Conservation (phyloP, 2,329 filamentous ascomycete species). For the Seiridium cupressi region DNA sequence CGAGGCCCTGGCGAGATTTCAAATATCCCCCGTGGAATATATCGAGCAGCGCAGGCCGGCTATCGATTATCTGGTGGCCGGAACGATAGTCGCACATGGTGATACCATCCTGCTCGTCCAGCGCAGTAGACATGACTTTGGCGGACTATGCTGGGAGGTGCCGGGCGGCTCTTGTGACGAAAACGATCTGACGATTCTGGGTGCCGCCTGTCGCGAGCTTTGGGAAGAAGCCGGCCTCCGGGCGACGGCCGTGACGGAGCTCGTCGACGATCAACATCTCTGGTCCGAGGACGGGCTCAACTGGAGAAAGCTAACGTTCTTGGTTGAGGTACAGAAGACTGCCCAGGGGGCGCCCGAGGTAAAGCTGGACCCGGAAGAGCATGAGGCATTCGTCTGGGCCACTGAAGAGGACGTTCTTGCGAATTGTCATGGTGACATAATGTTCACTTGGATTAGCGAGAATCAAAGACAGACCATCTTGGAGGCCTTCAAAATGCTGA, state of each 20-base stretch:
- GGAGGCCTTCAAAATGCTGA: constrained; percentile 11
- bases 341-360: neutral
- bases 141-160: constrained; percentile 45
- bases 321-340: constrained; percentile 10
- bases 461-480: constrained; percentile 13
- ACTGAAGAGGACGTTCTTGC: constrained; percentile 9
- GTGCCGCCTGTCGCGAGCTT: constrained; percentile 45
- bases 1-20: constrained; percentile 8
- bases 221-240: constrained; percentile 29
- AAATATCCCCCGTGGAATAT: constrained; percentile 10
- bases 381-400: constrained; percentile 15
- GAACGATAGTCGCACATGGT: constrained; percentile 33
- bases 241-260: constrained; percentile 24
- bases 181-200: constrained; percentile 38
- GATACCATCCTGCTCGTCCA: constrained; percentile 41
- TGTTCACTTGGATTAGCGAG: constrained; percentile 13
- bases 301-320: constrained; percentile 16
- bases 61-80: constrained; percentile 14
- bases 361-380: constrained; percentile 15
- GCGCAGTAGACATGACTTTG: constrained; percentile 41
- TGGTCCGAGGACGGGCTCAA: constrained; percentile 26
- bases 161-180: constrained; percentile 47
- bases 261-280: constrained; percentile 32
- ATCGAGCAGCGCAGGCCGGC: constrained; percentile 7
- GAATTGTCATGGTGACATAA: constrained; percentile 6